phyloP scores from a whole-genome alignment of 2,329 filamentous ascomycete species.

The Thielaviopsis cerberus region DNA sequence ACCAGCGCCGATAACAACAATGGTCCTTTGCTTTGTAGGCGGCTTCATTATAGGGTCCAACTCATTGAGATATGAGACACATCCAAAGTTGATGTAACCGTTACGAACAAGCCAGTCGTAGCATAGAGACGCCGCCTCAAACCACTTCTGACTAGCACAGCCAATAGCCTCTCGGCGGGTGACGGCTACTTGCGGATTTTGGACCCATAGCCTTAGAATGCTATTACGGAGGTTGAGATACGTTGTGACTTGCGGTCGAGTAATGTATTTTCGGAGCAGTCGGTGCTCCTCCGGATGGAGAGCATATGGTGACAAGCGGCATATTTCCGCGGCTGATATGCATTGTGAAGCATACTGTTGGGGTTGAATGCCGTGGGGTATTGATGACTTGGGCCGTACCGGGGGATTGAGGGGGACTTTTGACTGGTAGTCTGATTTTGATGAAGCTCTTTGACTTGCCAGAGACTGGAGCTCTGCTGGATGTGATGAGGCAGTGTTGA shows the following conservation, averaged over 20 bases:
- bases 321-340: conserved; percentile 73
- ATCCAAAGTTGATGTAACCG: conserved; percentile 95
- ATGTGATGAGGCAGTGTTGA: neutral
- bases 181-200: conserved; percentile 67
- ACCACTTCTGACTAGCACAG: conserved; percentile 77
- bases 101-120: conserved; percentile 82
- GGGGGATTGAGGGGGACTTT: conserved; percentile 2
- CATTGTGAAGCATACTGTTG: conserved; percentile 81
- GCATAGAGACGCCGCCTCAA: conserved; percentile 69
- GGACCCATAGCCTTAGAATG: conserved; percentile 75
- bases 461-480: neutral
- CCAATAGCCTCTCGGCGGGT: conserved; percentile 73
- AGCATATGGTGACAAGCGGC: conserved; percentile 72
- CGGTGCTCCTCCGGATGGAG: conserved; percentile 71
- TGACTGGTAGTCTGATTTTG: neutral
- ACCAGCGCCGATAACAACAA: conserved; percentile 83
- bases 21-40: conserved; percentile 41
- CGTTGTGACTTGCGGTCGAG: conserved; percentile 73
- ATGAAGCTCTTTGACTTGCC: neutral
- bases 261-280: conserved; percentile 64
- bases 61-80: conserved; percentile 27
- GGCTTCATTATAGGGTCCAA: conserved; percentile 36
- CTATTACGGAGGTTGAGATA: conserved; percentile 94
- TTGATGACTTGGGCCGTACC: conserved; percentile 52
- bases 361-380: conserved; percentile 54